Evolutionary conservation across 169 alveolate species (phyloP), one percentile per base, ranked within the genome.

Genomic region (Eimeria necatrix): DNA sequence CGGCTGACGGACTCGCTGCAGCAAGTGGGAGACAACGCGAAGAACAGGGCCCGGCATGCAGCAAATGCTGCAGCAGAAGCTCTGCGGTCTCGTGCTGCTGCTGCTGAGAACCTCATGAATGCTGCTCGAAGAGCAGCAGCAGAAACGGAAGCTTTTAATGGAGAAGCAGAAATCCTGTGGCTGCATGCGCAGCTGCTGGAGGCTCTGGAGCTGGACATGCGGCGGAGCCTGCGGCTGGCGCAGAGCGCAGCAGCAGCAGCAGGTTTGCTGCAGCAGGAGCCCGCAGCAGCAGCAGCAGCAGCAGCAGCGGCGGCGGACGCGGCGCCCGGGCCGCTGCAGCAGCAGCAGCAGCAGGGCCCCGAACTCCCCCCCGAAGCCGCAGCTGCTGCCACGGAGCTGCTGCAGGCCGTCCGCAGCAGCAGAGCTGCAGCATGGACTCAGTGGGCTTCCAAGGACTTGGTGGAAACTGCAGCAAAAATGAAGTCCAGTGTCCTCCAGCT

Each of bases 351-450:
- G 60, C 41, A 6, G 61, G 46, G 41, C 18, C 52, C 59, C 53
- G 26, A 22, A 26, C 26, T 53, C 26, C 53, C 18, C 32, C 46
- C 83, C 32, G 59, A 51, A 7, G 24, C 53, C 20, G 83, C 59
- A 0, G 56, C 10, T 32, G 59, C 2, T 32, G 41, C 41, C 41
- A 32, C 3, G 41, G 41, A 32, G 41, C 41, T 48, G 20, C 48
- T 46, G 8, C 3, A 48, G 4, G 18, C 18, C 16, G 41, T 74
- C 61, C n/a, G 8, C 22, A 12, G 10, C 14, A 24, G 32, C 56
- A 74, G n/a, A 59, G 85, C 59, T 46, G n/a, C 59, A 48, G 85
- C 85, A 60, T 26, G 56, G 10, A 16, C 85, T 20, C 85, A 74
- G 18, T 74, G 85, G 85, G 49, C 46, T 74, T 53, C 85, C 4